phyloP scores from a whole-genome alignment of 208 protist species.

The Chromosphaera perkinsii region DNA sequence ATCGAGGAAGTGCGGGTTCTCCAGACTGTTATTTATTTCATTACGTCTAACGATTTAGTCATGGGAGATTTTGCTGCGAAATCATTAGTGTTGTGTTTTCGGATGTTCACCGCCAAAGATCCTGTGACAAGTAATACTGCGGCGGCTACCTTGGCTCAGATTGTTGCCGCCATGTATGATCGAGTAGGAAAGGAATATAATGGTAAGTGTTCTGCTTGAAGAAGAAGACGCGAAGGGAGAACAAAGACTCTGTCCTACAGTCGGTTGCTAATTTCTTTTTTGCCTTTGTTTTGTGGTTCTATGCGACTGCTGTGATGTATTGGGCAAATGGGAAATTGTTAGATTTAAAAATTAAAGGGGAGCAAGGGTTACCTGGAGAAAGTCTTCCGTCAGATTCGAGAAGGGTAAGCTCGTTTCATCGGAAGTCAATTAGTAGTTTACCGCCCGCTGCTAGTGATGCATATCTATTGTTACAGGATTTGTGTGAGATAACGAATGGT shows the following conservation, averaged over 20 bases:
- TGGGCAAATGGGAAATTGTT: background rate
- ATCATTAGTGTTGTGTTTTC: slow-evolving; percentile 26
- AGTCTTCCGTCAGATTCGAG: background rate
- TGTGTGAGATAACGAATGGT: slow-evolving; percentile 37
- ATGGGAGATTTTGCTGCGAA: slow-evolving; percentile 6
- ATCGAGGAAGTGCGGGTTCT: slow-evolving; percentile 4
- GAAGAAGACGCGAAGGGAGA: background rate
- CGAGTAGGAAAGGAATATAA: slow-evolving; percentile 13
- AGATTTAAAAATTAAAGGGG: background rate
- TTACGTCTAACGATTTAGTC: slow-evolving; percentile 7
- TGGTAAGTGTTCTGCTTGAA: background rate
- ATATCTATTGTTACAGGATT: slow-evolving; percentile 35
- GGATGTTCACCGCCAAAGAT: slow-evolving; percentile 26
- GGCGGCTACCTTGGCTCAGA: slow-evolving; percentile 29
- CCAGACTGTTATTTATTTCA: slow-evolving; percentile 10
- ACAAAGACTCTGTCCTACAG: background rate
- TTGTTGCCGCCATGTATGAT: slow-evolving; percentile 28
- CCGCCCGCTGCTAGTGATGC: slow-evolving; percentile 16
- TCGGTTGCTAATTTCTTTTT: background rate
- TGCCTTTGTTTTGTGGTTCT: background rate
- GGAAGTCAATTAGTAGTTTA: background rate
- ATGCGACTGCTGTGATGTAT: background rate
- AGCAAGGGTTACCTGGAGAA: background rate
- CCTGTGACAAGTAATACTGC: slow-evolving; percentile 18
- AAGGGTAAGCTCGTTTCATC: background rate